Conservation (phyloP, 129 eudicot species). For the Flaveria bidentis region DNA sequence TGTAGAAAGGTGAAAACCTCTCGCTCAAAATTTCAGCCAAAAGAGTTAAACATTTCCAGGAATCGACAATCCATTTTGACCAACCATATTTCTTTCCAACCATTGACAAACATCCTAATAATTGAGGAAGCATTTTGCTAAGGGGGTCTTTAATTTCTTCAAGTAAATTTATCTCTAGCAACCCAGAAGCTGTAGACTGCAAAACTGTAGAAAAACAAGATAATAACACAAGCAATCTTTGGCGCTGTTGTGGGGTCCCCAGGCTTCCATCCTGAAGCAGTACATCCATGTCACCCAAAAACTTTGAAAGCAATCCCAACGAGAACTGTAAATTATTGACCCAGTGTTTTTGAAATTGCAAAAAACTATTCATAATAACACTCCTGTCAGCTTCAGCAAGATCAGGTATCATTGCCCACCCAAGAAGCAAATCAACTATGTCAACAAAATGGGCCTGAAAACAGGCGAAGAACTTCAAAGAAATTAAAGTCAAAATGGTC, state of each 20-base stretch:
- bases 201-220: slow-evolving; percentile 93
- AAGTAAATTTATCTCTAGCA: slow-evolving; percentile 82
- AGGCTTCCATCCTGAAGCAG: slow-evolving; percentile 84
- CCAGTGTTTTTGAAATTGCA: slow-evolving; percentile 99
- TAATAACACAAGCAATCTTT: slow-evolving; percentile 77
- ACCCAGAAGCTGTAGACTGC: slow-evolving; percentile 92
- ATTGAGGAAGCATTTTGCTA: slow-evolving; percentile 74
- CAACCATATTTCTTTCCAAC: slow-evolving; percentile 90
- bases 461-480: slow-evolving; percentile 80
- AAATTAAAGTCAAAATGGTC: slow-evolving; percentile 73
- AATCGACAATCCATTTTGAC: slow-evolving; percentile 92
- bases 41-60: slow-evolving; percentile 98
- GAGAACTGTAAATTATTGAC: slow-evolving; percentile 90
- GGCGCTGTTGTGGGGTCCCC: slow-evolving; percentile 86
- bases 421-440: slow-evolving; percentile 98
- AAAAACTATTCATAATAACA: slow-evolving; percentile 87
- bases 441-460: slow-evolving; percentile 96
- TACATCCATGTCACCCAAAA: slow-evolving; percentile 97
- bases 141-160: slow-evolving; percentile 84
- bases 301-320: slow-evolving; percentile 83
- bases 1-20: slow-evolving; percentile 75
- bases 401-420: slow-evolving; percentile 98
- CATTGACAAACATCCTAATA: slow-evolving; percentile 76
- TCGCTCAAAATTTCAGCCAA: slow-evolving; percentile 94
- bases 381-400: slow-evolving; percentile 82